Conservation (phyloP, 2,329 filamentous ascomycete genomes). For the Penicillium sp. region DNA sequence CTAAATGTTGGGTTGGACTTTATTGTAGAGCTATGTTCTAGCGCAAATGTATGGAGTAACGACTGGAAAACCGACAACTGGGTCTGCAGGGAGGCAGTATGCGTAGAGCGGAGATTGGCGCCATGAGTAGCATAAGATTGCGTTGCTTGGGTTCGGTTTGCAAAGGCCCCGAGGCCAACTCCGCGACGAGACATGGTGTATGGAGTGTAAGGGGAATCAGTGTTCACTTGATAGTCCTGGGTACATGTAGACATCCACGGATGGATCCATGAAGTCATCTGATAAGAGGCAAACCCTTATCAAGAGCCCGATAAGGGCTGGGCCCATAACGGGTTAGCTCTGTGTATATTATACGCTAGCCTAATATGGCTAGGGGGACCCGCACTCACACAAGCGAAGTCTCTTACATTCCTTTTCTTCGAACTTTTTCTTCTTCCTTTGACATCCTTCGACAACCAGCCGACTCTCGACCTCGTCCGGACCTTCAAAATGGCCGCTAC, state of each 20-base stretch:
- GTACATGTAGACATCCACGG: neutral
- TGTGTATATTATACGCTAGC: neutral
- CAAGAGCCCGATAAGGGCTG: constrained; percentile 19
- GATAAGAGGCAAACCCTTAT: constrained; percentile 25
- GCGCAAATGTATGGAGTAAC: constrained; percentile 88
- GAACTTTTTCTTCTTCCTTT: constrained; percentile 25
- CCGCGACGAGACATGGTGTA: constrained; percentile 54
- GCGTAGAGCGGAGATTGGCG: constrained; percentile 76
- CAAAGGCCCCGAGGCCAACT: constrained; percentile 86
- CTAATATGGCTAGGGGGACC: constrained; percentile 21
- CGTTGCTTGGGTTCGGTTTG: constrained; percentile 76
- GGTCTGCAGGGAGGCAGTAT: constrained; percentile 81
- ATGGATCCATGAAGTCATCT: constrained; percentile 20
- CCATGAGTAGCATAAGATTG: constrained; percentile 91
- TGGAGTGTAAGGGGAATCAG: neutral
- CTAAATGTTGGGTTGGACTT: constrained; percentile 93
- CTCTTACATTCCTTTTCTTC: constrained; percentile 20
- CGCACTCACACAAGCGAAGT: constrained; percentile 38
- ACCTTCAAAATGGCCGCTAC: constrained; percentile 59
- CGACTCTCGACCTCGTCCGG: constrained; percentile 41
- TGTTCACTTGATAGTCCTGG: neutral
- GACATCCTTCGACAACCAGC: constrained; percentile 40
- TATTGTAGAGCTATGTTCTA: constrained; percentile 93
- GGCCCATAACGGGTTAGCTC: neutral
- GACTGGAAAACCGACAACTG: constrained; percentile 96